Base-by-base conservation (phyloP, 2,329 filamentous ascomycete genomes). In the Ophiosphaerella herpotricha region DNA sequence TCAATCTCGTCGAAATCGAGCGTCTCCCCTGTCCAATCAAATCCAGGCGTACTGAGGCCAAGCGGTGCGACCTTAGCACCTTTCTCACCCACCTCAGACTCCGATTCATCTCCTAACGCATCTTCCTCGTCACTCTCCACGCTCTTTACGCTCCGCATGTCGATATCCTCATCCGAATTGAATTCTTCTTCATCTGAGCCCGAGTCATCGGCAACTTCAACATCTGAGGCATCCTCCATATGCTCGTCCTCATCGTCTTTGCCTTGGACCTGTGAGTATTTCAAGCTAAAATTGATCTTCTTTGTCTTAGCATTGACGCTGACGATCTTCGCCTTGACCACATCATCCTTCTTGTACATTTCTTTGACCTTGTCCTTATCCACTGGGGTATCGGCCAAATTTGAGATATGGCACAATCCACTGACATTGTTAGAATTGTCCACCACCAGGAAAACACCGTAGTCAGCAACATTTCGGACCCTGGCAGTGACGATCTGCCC, bases 401-500 rank as follows among this genome's bases (percentile, higher is more conserved):
- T 88, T 57, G 86, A 93, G 55, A 89, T 85, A 72, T 99, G 94
- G 72, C 93, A 97, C 8, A 99, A 82, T 54, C 94, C 94, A 61
- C 93, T 96, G 55, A 99, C 85, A 61, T 96, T 96, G 47, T 84
- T 81, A 4, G 92, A 95, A 52, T 88, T 86, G 71, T 97, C 91
- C 16, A 99, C 79, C 37, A 95, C 84, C 61, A 99, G 89, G 72
- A 99, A 99, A 5, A 93, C 93, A 58, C 94, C 94, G 70, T 92
- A 99, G 29, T 96, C 89, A 67, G 96, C 90, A 2, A 97, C 91
- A 74, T 95, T 96, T 63, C 92, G 87, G 48, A 99, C 85, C 68
- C 90, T 96, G 41, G 92, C 94, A 11, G 90, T 96, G 31, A 99
- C 82, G 29, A 91, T 78, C 72, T 96, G 89, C 6, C 91, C 92